Base-by-base conservation (phyloP, 345 rosid species). In the Kandelia obovata region DNA sequence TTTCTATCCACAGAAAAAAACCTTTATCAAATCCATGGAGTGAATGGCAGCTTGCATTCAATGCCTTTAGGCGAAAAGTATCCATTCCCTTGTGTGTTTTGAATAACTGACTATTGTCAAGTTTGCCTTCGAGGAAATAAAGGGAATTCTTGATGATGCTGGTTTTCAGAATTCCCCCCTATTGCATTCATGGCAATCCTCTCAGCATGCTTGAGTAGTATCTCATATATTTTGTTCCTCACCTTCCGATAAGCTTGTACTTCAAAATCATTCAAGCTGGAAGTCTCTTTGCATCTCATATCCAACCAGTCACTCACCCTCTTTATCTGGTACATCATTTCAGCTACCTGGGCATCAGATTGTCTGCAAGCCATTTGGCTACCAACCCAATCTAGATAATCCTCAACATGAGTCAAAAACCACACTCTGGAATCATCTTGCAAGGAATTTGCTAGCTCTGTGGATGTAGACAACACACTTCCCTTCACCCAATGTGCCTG, bases 221-320 rank as follows among this genome's bases (percentile, higher is more conserved):
- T 82, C 64, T 79, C 83, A 73, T 86, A 85, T 53, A 91, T 83
- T 68, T 87, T 87, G 72, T 80, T 82, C 76, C 82, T 85, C n/a
- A 88, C 77, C 69, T 84, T 79, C 53, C 78, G 61, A 78, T 79
- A 86, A 49, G 85, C 73, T 70, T 83, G 81, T 16, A 76, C 62
- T 68, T 83, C 88, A 20, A 80, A 65, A 47, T 77, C 78, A 39
- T 81, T 64, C 60, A 75, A 20, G 3, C 11, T 61, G 8, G 60
- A 75, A 21, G 69, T 47, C 35, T 66, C 77, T 35, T 64, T 66
- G 31, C 71, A 53, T 25, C 75, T 77, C 59, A 53, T 35, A 49
- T 87, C 96, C 37, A 92, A 71, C 90, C 87, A 87, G 53, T 86
- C 88, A 71, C 81, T 84, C 68, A 89, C 78, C 73, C 79, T 76